A percentile compares a stretch with the other conserved stretches of the same genome.
Conservation (phyloP, 805 yeast genomes). For the Tetrapisispora phaffii region DNA sequence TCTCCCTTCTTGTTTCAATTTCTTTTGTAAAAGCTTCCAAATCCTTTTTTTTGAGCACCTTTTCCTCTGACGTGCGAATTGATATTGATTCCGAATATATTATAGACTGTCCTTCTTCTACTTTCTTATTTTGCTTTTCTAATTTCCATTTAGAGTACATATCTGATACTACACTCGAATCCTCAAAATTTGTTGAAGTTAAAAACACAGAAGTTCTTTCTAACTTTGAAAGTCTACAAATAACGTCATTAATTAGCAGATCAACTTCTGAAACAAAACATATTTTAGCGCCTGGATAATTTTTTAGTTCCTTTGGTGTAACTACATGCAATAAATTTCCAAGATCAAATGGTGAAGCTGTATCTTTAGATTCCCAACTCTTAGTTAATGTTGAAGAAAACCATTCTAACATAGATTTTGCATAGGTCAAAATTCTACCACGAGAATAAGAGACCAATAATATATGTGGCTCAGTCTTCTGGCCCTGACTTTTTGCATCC, state of each 20-base stretch:
- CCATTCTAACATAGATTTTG: constrained; percentile 91
- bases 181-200: constrained; percentile 37
- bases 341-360: constrained; percentile 62
- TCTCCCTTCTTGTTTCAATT: constrained; percentile 38
- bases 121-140: constrained; percentile 31
- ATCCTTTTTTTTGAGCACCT: constrained; percentile 41
- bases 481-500: constrained; percentile 29
- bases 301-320: constrained; percentile 45
- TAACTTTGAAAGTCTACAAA: constrained; percentile 48
- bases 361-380: constrained; percentile 66
- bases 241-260: constrained; percentile 43
- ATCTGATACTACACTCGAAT: constrained; percentile 6
- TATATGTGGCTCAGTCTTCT: constrained; percentile 47
- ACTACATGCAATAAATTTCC: constrained; percentile 50
- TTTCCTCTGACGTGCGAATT: constrained; percentile 37
- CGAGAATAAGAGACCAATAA: constrained; percentile 71
- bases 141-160: constrained; percentile 39
- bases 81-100: constrained; percentile 35
- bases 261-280: constrained; percentile 70
- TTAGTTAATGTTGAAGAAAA: constrained; percentile 80
- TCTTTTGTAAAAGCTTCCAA: constrained; percentile 38
- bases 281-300: constrained; percentile 60
- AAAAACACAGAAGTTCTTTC: constrained; percentile 62
- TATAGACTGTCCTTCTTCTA: constrained; percentile 56
- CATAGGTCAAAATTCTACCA: constrained; percentile 66